Evolutionary conservation across 805 yeast species (phyloP).

Genomic region (Candida tibetensis): DNA sequence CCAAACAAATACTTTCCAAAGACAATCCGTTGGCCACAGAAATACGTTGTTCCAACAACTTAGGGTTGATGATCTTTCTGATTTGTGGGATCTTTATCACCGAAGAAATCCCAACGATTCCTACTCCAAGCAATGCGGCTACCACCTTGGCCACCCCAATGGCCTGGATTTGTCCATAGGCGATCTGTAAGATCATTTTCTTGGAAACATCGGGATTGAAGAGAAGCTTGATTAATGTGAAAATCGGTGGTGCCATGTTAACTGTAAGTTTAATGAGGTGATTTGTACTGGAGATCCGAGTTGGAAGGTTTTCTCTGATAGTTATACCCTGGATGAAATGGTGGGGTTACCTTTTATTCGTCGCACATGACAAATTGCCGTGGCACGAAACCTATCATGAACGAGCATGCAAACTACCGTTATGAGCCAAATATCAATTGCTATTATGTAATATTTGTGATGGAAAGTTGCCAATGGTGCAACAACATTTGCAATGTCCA

Average conservation of each 20-base stretch:
- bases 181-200: slow-evolving; percentile 36
- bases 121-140: slow-evolving; percentile 30
- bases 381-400: no score
- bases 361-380: no score
- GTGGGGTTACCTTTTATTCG: no score
- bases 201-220: slow-evolving; percentile 41
- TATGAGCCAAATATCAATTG: no score
- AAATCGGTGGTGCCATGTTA: slow-evolving; percentile 26
- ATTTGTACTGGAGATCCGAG: no score
- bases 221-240: slow-evolving; percentile 30
- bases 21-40: slow-evolving; percentile 38
- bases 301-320: no score
- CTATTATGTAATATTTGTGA: no score
- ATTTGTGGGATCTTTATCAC: slow-evolving; percentile 42
- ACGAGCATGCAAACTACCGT: no score
- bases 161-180: slow-evolving; percentile 30
- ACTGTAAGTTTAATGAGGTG: no score
- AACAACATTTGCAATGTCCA: no score
- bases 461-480: no score
- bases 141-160: slow-evolving; percentile 34
- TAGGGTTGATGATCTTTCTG: slow-evolving; percentile 30
- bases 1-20: slow-evolving; percentile 33
- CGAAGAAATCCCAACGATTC: slow-evolving; percentile 37
- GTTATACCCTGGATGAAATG: no score
- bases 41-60: slow-evolving; percentile 21